Evolutionary conservation across 495 filamentous ascomycete genomes (phyloP), one percentile per base, ranked within the genome.

Genomic region (Bryoglossum gracile): DNA sequence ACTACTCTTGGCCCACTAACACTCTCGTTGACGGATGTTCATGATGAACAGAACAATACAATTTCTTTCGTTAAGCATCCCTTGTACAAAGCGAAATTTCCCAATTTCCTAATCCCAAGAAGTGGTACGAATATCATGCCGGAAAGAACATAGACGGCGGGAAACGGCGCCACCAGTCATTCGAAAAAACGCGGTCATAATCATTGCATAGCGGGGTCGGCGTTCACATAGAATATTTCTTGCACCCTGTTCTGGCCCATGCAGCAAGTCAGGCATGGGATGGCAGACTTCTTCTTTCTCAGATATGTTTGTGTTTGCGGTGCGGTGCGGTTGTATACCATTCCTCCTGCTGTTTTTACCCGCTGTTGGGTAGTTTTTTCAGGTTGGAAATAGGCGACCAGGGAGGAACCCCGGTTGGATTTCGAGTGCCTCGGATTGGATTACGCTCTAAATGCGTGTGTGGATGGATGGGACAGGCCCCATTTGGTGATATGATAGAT

Each of bases 1-100:
- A 55, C 41, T 70, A 68, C 46, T 26, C 36, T 6, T 74, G 71
- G 75, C 74, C 75, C 3, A 68, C 60, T 49, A 79, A 78, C 43
- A 55, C 65, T 9, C 57, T 76, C 3, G 65, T 77, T 24, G 48
- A 76, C 57, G 66, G 60, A 11, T 79, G 75, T 49, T 53, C 53
- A 23, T 26, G 22, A 38, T 55, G 30, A 16, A 18, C 6, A 6
- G 14, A 16, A 19, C 41, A 35, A 13, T 8, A 26, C 22, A 3
- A 4, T 19, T 44, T 26, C 34, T 14, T 37, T 37, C 16, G 8
- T 13, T 14, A 4, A n/a, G 34, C 16, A 8, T 5, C n/a, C 49
- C 41, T 28, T 54, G 45, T 54, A 48, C 32, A 54, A 49, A 54
- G 18, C 32, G 19, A 50, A 37, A 13, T 33, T 42, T 41, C 18